Evolutionary conservation across 805 yeast species (phyloP).

Genomic region (Spathaspora sp.): DNA sequence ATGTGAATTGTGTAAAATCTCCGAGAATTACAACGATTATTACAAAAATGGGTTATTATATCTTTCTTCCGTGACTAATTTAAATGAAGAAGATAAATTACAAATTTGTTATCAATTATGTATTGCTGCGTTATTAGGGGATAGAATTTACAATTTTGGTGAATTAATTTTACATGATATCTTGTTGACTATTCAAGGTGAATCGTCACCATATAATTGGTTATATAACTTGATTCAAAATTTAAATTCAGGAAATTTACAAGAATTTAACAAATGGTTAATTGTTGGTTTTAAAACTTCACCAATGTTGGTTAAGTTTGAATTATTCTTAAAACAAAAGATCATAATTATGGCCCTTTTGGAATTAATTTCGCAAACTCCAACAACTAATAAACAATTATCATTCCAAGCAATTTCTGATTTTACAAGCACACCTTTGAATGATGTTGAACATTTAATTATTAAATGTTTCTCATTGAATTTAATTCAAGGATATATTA

Average conservation of each 20-base stretch:
- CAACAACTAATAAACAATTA: constrained; percentile 71
- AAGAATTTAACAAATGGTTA: constrained; percentile 53
- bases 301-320: constrained; percentile 56
- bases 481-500: constrained; percentile 83
- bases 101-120: constrained; percentile 69
- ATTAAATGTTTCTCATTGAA: constrained; percentile 88
- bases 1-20: constrained; percentile 69
- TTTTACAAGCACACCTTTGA: constrained; percentile 59
- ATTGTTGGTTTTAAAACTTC: constrained; percentile 33
- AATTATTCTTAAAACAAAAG: constrained; percentile 78
- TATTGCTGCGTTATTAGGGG: constrained; percentile 85
- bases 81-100: constrained; percentile 34
- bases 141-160: constrained; percentile 90
- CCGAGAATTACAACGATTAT: constrained; percentile 75
- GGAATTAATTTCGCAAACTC: constrained; percentile 76
- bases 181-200: constrained; percentile 44
- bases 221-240: constrained; percentile 64
- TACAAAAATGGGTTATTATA: constrained; percentile 80
- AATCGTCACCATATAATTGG: constrained; percentile 58
- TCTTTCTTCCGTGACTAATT: constrained; percentile 59
- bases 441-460: constrained; percentile 84
- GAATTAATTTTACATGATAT: constrained; percentile 90
- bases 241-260: constrained; percentile 76
- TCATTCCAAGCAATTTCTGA: constrained; percentile 69
- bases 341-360: constrained; percentile 88